Evolutionary conservation across 106 monocot species (phyloP).

Genomic region (Platanthera zijinensis): DNA sequence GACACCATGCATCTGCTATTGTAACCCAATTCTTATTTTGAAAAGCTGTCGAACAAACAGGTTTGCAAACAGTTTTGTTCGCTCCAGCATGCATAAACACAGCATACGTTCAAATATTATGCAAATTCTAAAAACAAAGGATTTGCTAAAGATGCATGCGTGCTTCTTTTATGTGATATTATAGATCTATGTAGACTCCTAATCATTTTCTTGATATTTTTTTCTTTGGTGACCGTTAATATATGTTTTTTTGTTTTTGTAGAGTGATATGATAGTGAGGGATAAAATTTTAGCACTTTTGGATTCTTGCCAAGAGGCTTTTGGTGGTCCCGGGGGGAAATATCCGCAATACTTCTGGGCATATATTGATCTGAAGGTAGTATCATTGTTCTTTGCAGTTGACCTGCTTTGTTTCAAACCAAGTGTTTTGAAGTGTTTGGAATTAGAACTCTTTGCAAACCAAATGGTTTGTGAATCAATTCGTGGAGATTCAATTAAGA

Average conservation of each 20-base stretch:
- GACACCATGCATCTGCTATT: no score
- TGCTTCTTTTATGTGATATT: neutral
- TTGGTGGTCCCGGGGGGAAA: slow-evolving; percentile 80
- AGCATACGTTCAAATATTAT: no score
- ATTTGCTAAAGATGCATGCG: neutral
- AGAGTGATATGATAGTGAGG: slow-evolving; percentile 83
- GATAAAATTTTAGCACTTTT: slow-evolving; percentile 76
- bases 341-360: slow-evolving; percentile 85
- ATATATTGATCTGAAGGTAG: slow-evolving; percentile 70
- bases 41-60: no score
- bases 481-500: no score
- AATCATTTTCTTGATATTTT: neutral
- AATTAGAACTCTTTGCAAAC: no score
- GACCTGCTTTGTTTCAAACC: no score
- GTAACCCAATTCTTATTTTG: no score
- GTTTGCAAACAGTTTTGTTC: no score
- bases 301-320: slow-evolving; percentile 93
- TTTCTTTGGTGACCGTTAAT: neutral
- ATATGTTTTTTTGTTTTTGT: slow-evolving; percentile 1
- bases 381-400: neutral
- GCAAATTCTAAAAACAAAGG: no score
- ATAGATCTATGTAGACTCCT: neutral
- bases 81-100: no score
- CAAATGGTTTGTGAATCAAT: no score
- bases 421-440: no score